These are phyloP conservation scores for Apiotrichum laibachii DNA, from an alignment of 1,284 basidiomycete genomes.

Conservation along the genomic window DNA sequence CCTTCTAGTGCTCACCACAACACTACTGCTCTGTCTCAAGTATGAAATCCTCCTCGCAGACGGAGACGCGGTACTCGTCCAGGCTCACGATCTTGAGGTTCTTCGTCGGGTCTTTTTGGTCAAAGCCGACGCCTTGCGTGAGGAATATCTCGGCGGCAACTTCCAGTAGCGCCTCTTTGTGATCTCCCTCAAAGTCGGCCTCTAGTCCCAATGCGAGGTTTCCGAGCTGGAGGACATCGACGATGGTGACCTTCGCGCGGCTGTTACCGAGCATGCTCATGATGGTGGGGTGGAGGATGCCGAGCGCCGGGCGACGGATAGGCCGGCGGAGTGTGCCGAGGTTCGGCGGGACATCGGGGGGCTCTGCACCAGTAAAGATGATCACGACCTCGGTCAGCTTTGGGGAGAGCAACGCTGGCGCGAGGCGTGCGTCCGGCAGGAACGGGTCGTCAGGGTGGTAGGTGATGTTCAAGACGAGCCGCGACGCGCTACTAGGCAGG, in stretches of 20 bases:
- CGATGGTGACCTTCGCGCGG: not conserved
- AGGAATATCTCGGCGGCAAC: not conserved
- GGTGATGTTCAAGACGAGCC: not conserved
- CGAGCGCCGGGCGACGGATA: not conserved
- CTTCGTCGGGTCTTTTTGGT: not conserved
- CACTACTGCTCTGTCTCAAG: not conserved
- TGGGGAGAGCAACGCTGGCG: not conserved
- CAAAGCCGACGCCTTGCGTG: not conserved
- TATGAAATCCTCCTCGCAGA: not conserved
- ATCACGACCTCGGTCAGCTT: not conserved
- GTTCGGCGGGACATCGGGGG: not conserved
- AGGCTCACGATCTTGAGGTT: not conserved
- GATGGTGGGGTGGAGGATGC: not conserved
- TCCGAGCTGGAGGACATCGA: not conserved
- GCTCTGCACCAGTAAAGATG: not conserved
- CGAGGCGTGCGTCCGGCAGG: not conserved
- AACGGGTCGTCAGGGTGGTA: conserved; percentile 5
- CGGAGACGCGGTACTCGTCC: not conserved
- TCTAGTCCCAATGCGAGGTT: not conserved
- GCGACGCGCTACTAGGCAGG: not conserved
- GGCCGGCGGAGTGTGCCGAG: not conserved
- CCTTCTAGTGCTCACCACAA: no score
- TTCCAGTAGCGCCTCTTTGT: not conserved
- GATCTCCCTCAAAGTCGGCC: not conserved
- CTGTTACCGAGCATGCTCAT: not conserved